Evolutionary conservation across 2,329 filamentous ascomycete species (phyloP).

Genomic region (Lachnellula cervina): DNA sequence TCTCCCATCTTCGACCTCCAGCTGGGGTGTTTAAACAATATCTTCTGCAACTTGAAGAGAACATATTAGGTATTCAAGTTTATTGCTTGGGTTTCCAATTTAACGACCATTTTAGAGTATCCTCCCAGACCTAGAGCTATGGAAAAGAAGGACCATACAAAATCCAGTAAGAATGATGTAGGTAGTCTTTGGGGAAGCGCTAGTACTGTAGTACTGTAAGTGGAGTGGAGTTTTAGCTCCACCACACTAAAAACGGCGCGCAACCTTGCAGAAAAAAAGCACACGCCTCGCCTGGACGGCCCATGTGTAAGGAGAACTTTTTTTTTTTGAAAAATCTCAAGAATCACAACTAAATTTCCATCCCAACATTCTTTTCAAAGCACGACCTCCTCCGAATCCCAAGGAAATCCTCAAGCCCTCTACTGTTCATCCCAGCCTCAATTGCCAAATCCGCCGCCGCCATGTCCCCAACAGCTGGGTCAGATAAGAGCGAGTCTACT

Average conservation of each 20-base stretch:
- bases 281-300: neutral
- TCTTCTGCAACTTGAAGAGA: no score
- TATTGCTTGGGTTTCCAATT: no score
- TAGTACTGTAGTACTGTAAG: no score
- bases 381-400: neutral
- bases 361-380: neutral
- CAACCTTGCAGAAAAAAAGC: neutral
- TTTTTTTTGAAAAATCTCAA: neutral
- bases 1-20: no score
- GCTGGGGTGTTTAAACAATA: no score
- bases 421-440: neutral
- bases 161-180: no score
- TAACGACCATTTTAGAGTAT: no score
- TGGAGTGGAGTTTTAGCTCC: no score
- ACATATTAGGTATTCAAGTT: no score
- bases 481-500: slow-evolving; percentile 79
- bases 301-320: neutral
- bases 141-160: no score
- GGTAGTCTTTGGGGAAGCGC: no score
- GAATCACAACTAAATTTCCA: slow-evolving; percentile 1
- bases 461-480: slow-evolving; percentile 30
- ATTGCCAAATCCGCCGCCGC: neutral
- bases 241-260: neutral
- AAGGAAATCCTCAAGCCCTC: neutral
- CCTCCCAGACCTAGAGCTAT: no score